Evolutionary conservation across 2,329 filamentous ascomycete species (phyloP), one percentile per base, ranked within the genome.

Genomic region (Exophiala oligosperma): DNA sequence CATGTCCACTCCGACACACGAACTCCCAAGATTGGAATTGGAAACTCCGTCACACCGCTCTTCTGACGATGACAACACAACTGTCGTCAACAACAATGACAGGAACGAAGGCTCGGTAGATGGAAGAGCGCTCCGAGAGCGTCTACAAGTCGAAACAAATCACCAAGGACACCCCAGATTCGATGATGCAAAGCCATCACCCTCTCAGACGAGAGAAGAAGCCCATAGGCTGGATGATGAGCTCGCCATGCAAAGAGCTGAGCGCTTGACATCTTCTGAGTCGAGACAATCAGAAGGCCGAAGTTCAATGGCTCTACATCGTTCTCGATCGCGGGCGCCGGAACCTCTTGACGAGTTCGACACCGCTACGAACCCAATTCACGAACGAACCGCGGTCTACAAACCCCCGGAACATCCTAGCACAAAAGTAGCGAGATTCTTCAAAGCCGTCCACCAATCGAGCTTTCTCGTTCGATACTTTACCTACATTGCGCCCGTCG

Each of bases 401-500:
- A 84, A 82, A 65, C 85, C 86, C 0, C 82, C 85, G 0, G 81
- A 84, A 63, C 80, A 86, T 60, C 85, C 86, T 2, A 78, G 79
- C 9, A 88, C 81, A 9, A 82, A 75, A 12, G 72, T 90, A 26
- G 85, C 85, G 46, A 84, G 82, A 60, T 79, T 87, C 59, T 81
- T 90, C 69, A 88, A 87, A 68, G 80, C 78, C 68, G 71, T 87
- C 56, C 89, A 87, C 70, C 79, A 80, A 57, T 90, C 84, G 1
- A 87, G 82, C 64, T 85, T 84, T 64, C 71, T 90, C 35, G 72
- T 91, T 49, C 81, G 89, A 47, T 91, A 90, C 69, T 81, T 90
- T 66, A 83, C 84, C 23, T 92, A 92, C 69, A 89, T 90, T 64
- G 75, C 81, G 1, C 89, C 89, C 0, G 57, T 90, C 9, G 81